phyloP scores from a whole-genome alignment of 164 flowering plant genomes.

The Houttuynia cordata region DNA sequence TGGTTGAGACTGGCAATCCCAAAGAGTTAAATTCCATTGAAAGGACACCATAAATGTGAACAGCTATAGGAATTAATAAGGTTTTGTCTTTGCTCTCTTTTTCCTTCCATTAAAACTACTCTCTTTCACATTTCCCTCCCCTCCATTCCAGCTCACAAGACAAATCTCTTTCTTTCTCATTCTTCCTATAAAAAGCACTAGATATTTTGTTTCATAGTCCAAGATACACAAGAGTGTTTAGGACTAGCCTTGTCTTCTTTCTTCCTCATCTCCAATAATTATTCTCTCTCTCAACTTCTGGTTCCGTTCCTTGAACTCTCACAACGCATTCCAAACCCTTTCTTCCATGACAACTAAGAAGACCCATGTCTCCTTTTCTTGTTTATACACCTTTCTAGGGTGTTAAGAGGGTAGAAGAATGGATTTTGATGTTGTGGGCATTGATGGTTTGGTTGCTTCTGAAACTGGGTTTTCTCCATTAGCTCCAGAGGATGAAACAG shows the following conservation, averaged over 20 bases:
- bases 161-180: too few relatives aligned
- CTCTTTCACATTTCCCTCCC: neutral
- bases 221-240: neutral
- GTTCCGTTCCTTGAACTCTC: neutral
- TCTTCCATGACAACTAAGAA: too few relatives aligned
- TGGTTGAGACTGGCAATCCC: too few relatives aligned
- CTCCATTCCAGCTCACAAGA: neutral
- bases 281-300: neutral
- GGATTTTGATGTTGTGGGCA: conserved; percentile 49
- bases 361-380: conserved; percentile 16
- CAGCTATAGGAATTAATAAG: neutral
- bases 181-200: neutral
- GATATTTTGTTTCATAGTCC: neutral
- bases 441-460: conserved; percentile 34
- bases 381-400: conserved; percentile 9
- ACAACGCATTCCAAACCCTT: too few relatives aligned
- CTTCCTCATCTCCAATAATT: neutral
- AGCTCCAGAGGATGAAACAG: conserved; percentile 34
- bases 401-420: conserved; percentile 13
- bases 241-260: neutral
- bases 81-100: neutral
- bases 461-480: conserved; percentile 19
- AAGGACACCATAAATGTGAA: too few relatives aligned
- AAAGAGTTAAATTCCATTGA: too few relatives aligned
- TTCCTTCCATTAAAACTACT: neutral